Conservation (phyloP, 225 moss, liverwort and hornwort species). For the Physcomitrellopsis africana region DNA sequence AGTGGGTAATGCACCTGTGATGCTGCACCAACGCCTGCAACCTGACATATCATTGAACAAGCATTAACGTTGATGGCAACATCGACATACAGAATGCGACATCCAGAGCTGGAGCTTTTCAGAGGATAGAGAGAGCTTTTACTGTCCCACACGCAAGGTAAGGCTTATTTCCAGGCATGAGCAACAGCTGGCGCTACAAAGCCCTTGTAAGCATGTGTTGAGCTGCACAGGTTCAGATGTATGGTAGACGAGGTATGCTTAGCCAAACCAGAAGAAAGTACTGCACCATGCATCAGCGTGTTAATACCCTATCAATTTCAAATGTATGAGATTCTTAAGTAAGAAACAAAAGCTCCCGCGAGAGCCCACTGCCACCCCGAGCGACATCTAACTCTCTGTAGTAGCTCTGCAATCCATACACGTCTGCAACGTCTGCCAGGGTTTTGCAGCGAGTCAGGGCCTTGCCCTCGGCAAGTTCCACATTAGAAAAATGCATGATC, state of each 20-base stretch:
- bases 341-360: neutral
- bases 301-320: conserved; percentile 15
- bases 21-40: conserved; percentile 20
- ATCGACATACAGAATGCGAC: conserved; percentile 21
- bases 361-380: conserved; percentile 36
- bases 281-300: conserved; percentile 11
- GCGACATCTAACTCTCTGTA: conserved; percentile 43
- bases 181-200: conserved; percentile 22
- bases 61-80: neutral
- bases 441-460: conserved; percentile 64
- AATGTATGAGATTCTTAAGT: neutral
- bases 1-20: conserved; percentile 27
- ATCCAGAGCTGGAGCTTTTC: conserved; percentile 25
- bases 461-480: conserved; percentile 84
- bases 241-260: neutral
- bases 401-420: conserved; percentile 64
- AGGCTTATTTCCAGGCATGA: neutral
- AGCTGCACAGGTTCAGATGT: conserved; percentile 22
- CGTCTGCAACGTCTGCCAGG: conserved; percentile 61
- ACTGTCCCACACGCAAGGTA: neutral
- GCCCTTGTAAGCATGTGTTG: conserved; percentile 1
- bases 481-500: conserved; percentile 79
- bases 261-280: neutral
- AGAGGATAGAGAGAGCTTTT: conserved; percentile 4
- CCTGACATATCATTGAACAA: conserved; percentile 7